These are phyloP conservation scores for Aureobasidium sp. DNA, from an alignment of 2,329 filamentous ascomycete species.

Conservation along the genomic window DNA sequence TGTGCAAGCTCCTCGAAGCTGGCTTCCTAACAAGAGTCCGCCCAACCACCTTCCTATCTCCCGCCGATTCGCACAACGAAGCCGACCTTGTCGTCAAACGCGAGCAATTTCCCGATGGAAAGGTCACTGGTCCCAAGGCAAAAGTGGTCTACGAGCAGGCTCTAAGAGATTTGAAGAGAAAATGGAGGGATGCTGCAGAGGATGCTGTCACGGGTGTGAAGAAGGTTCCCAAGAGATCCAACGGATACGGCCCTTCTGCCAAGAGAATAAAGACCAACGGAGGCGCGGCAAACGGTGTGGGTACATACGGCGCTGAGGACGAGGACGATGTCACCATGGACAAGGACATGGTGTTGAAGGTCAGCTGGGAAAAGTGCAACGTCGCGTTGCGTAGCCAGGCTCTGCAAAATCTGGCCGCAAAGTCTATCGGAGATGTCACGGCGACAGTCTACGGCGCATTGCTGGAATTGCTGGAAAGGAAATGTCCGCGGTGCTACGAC, in stretches of 20 bases:
- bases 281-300: slow-evolving; percentile 22
- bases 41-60: slow-evolving; percentile 40
- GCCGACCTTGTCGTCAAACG: slow-evolving; percentile 56
- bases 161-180: slow-evolving; percentile 49
- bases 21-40: slow-evolving; percentile 60
- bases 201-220: slow-evolving; percentile 22
- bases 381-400: slow-evolving; percentile 74
- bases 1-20: slow-evolving; percentile 47
- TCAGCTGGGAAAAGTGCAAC: slow-evolving; percentile 78
- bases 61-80: slow-evolving; percentile 47
- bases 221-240: slow-evolving; percentile 17
- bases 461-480: slow-evolving; percentile 60
- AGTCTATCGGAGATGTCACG: slow-evolving; percentile 63
- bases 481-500: slow-evolving; percentile 57
- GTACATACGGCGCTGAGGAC: slow-evolving; percentile 15
- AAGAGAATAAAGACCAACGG: slow-evolving; percentile 29
- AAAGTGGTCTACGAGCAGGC: slow-evolving; percentile 53
- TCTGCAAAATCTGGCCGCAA: slow-evolving; percentile 62
- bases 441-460: slow-evolving; percentile 69
- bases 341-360: slow-evolving; percentile 59
- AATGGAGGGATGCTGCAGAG: slow-evolving; percentile 34
- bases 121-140: slow-evolving; percentile 54
- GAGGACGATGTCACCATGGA: slow-evolving; percentile 26
- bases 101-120: slow-evolving; percentile 42
- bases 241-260: slow-evolving; percentile 14